phyloP scores from a whole-genome alignment of 2,329 filamentous ascomycete species.

The Cladobotryum mycophilum region DNA sequence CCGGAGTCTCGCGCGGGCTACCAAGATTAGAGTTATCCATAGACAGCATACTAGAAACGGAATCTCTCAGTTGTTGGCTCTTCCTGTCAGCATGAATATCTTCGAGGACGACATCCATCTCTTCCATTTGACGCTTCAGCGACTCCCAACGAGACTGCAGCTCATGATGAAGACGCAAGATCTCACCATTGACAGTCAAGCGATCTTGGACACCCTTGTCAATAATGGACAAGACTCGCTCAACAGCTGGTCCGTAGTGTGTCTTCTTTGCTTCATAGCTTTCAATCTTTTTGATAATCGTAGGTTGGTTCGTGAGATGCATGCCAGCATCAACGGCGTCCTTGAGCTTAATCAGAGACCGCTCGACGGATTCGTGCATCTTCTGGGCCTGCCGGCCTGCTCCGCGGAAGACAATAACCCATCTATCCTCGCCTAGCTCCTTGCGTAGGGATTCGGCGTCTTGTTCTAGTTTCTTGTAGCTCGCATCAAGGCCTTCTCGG shows the following conservation, averaged over 20 bases:
- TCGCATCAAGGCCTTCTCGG: constrained; percentile 67
- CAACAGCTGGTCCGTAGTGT: constrained; percentile 90
- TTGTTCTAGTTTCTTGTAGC: constrained; percentile 79
- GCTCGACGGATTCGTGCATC: constrained; percentile 92
- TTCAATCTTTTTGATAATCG: constrained; percentile 76
- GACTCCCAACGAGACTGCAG: constrained; percentile 76
- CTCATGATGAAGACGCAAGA: constrained; percentile 77
- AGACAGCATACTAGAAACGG: constrained; percentile 85
- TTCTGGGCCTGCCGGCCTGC: constrained; percentile 88
- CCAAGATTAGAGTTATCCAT: constrained; percentile 67
- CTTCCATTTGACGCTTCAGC: constrained; percentile 68
- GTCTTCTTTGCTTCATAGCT: constrained; percentile 92
- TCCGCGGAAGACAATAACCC: constrained; percentile 92
- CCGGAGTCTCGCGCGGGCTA: constrained; percentile 65
- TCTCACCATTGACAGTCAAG: constrained; percentile 94
- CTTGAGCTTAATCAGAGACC: constrained; percentile 74
- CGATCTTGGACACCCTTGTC: constrained; percentile 92
- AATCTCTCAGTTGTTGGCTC: constrained; percentile 78
- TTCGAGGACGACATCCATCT: constrained; percentile 69
- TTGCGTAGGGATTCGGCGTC: constrained; percentile 85
- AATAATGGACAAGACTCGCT: constrained; percentile 84
- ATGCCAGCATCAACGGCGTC: constrained; percentile 71
- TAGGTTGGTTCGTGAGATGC: constrained; percentile 64
- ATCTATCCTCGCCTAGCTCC: constrained; percentile 90
- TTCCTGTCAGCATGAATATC: constrained; percentile 59